Conservation (phyloP, 257 asterid genomes). For the Solanum raphanifolium region DNA sequence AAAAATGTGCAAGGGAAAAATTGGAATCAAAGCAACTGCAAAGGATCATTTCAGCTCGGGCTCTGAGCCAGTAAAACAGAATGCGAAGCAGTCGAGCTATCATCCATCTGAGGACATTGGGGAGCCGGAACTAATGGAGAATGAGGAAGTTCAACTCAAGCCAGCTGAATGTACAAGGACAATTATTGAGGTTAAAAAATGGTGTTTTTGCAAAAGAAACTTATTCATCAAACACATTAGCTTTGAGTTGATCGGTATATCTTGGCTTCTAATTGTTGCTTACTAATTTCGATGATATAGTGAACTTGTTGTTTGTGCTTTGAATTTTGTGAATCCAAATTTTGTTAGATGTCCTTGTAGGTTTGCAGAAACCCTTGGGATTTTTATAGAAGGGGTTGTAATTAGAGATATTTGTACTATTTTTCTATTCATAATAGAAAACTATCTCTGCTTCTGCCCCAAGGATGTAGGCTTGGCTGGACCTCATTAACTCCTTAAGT, state of each 20-base stretch:
- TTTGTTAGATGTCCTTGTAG: background rate
- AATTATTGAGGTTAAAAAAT: constrained; percentile 56
- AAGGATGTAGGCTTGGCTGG: background rate
- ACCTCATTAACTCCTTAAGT: background rate
- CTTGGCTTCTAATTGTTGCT: background rate
- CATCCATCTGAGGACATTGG: constrained; percentile 92
- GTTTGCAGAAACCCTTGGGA: background rate
- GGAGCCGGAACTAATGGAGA: constrained; percentile 42
- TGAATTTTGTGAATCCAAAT: background rate
- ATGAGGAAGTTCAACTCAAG: constrained; percentile 51
- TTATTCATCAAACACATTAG: background rate
- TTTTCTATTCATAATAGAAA: background rate
- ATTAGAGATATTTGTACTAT: background rate
- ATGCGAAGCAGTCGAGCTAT: constrained; percentile 81
- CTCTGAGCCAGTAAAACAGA: constrained; percentile 63
- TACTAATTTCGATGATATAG: background rate
- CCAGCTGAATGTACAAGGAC: constrained; percentile 86
- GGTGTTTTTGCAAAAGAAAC: background rate
- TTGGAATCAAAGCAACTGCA: constrained; percentile 51
- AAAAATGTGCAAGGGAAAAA: constrained; percentile 19
- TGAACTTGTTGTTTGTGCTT: background rate
- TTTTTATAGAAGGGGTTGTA: background rate
- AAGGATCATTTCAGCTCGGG: constrained; percentile 34
- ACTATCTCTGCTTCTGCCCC: background rate
- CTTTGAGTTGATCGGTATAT: background rate